These are phyloP conservation scores for Rasamsonia emersonii DNA, from an alignment of 2,329 filamentous ascomycete species.

Conservation along the genomic window DNA sequence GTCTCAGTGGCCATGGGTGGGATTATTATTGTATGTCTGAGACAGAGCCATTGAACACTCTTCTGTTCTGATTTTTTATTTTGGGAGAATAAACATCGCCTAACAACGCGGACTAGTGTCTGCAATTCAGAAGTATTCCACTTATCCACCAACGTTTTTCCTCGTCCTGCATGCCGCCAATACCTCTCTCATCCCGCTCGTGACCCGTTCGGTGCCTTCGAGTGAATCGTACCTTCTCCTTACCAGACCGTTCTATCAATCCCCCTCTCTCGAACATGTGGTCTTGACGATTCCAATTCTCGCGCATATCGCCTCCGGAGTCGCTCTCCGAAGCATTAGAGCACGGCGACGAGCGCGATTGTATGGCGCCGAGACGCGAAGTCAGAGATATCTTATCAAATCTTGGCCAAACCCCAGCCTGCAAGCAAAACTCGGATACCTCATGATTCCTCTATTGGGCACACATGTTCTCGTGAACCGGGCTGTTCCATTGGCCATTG, in stretches of 20 bases:
- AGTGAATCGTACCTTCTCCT: conserved; percentile 84
- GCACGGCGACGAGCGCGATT: conserved; percentile 61
- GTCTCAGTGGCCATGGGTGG: conserved; percentile 60
- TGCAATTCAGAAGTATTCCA: conserved; percentile 78
- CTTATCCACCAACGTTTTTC: conserved; percentile 74
- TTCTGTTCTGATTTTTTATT: too few species aligned
- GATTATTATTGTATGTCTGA: conserved; percentile 66
- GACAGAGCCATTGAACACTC: background rate
- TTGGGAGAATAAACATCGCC: too few species aligned
- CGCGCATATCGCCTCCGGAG: conserved; percentile 67
- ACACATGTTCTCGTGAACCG: conserved; percentile 72
- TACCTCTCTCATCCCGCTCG: conserved; percentile 69
- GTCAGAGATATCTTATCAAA: conserved; percentile 37
- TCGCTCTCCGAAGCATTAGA: conserved; percentile 67
- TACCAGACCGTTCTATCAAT: conserved; percentile 87
- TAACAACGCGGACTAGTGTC: too few species aligned
- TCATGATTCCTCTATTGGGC: conserved; percentile 54
- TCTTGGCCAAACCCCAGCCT: conserved; percentile 65
- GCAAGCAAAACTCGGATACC: conserved; percentile 65
- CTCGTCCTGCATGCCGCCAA: conserved; percentile 69
- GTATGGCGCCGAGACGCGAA: conserved; percentile 61
- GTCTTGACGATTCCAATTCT: conserved; percentile 67
- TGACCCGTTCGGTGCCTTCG: conserved; percentile 61
- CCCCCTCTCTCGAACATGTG: conserved; percentile 66
- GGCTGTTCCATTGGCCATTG: conserved; percentile 61